Base-by-base conservation (phyloP, 192 early-diverging fungal genomes). In the Backusella liffmaniae region DNA sequence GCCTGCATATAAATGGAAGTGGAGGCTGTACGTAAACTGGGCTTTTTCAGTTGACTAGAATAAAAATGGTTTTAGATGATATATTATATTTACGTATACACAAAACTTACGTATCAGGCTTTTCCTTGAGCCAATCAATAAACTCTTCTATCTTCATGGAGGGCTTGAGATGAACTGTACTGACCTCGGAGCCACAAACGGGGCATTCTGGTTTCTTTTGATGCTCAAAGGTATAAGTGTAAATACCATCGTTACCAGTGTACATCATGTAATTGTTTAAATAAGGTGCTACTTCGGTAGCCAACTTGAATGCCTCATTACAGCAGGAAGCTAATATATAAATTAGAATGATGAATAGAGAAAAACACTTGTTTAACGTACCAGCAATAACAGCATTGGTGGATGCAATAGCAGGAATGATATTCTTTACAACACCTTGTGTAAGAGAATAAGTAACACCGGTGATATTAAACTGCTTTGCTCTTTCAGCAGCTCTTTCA, bases 211-310 rank as follows among this genome's bases (percentile, higher is more conserved):
- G 88, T 71, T 94, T 92, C 75, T 90, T 91, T 75, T 93, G 88
- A 72, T 93, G 90, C 49, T 91, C 85, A 82, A 97, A 98, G 0
- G 95, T 94, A 77, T 94, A 92, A 7, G 96, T 96, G 80, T 98
- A 96, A 37, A 98, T 84, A 29, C 96, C 94, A 42, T 90, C 90
- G 77, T 96, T 94, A 53, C 98, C 98, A 3, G 91, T 92, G 83
- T 97, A 99, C 91, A 97, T 94, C 94, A 99, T 93, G 80, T 97
- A 99, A 81, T 99, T 98, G 85, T 97, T 88, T 73, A 99, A 86
- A 65, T 86, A 88, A 44, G 89, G 86, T 18, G 92, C 91, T 73
- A 92, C 90, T 23, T 80, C 87, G 2, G 96, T 97, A 10, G 92
- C 91, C 36, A 98, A 83, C 84, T 99, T 99, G 80, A 96, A 91